phyloP scores from a whole-genome alignment of 768 basidiomycete genomes.

The Austroboletus eburneus region DNA sequence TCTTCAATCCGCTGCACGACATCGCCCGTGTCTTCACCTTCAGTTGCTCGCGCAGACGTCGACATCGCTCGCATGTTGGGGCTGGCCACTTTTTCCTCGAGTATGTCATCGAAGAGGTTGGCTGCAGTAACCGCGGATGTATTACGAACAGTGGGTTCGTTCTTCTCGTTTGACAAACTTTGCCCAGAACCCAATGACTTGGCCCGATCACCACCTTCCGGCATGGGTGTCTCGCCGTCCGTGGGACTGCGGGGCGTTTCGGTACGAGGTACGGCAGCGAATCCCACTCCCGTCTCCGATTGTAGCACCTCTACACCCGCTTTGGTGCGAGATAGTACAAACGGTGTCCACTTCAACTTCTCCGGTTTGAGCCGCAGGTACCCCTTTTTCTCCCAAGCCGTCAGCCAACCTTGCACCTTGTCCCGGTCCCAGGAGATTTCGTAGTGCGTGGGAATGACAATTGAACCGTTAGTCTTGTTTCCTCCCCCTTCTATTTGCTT shows the following conservation, averaged over 20 bases:
- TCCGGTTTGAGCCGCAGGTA: conserved; percentile 75
- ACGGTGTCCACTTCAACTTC: conserved; percentile 92
- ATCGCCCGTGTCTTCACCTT: conserved; percentile 2
- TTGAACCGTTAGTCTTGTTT: conserved; percentile 44
- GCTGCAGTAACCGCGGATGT: conserved; percentile 22
- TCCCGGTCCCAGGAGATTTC: conserved; percentile 69
- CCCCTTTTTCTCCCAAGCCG: conserved; percentile 71
- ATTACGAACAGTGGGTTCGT: conserved; percentile 10
- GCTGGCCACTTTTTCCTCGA: conserved; percentile 9
- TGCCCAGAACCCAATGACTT: conserved; percentile 14
- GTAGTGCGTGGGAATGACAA: conserved; percentile 66
- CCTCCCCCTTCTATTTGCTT: conserved; percentile 35
- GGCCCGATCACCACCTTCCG: conserved; percentile 14
- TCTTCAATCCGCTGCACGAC: conserved; percentile 6
- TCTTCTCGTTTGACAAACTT: conserved; percentile 13
- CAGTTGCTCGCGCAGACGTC: conserved; percentile 16
- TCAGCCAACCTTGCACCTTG: conserved; percentile 61
- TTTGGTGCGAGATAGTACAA: conserved; percentile 57
- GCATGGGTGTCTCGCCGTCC: conserved; percentile 23
- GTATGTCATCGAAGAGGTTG: conserved; percentile 30
- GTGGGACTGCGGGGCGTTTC: conserved; percentile 13
- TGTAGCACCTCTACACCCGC: conserved; percentile 27
- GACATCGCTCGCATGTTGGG: conserved; percentile 16
- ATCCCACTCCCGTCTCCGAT: conserved; percentile 10
- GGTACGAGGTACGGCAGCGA: conserved; percentile 7